phyloP scores from a whole-genome alignment of 805 yeast genomes.

The Pichia cephalocereana region DNA sequence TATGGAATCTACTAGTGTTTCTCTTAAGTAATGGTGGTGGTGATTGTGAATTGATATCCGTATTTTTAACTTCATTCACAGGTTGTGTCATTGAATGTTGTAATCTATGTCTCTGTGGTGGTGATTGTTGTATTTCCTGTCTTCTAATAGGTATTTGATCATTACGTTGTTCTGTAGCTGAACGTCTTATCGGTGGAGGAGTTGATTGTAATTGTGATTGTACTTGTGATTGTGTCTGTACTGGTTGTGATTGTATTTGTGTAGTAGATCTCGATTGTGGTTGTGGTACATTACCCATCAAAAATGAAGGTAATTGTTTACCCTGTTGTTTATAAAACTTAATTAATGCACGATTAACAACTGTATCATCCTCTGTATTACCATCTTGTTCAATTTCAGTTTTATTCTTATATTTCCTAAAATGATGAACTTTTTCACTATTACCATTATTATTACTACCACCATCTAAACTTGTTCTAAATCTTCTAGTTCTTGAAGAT shows the following conservation, averaged over 20 bases:
- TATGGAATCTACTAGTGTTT: background rate
- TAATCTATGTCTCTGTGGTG: background rate
- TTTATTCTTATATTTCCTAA: background rate
- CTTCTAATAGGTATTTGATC: too few species aligned
- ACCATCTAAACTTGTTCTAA: background rate
- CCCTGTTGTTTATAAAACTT: constrained; percentile 19
- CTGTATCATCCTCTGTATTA: constrained; percentile 24
- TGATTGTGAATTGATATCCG: too few species aligned
- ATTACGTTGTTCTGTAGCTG: too few species aligned
- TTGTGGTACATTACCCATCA: background rate
- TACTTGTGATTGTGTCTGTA: too few species aligned
- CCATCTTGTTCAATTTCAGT: constrained; percentile 25
- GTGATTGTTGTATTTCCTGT: background rate
- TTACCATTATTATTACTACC: background rate
- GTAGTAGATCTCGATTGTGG: background rate
- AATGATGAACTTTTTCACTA: background rate
- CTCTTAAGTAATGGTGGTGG: background rate
- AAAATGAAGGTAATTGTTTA: constrained; percentile 18
- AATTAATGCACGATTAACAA: constrained; percentile 25
- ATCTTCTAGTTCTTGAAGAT: constrained; percentile 3
- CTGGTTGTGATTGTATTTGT: too few species aligned
- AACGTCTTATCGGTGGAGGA: too few species aligned
- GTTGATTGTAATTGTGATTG: too few species aligned
- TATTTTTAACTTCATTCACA: background rate
- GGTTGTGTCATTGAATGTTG: background rate